These are phyloP conservation scores for Gypsophila paniculata DNA, from an alignment of 179 eudicot genomes.

Conservation along the genomic window DNA sequence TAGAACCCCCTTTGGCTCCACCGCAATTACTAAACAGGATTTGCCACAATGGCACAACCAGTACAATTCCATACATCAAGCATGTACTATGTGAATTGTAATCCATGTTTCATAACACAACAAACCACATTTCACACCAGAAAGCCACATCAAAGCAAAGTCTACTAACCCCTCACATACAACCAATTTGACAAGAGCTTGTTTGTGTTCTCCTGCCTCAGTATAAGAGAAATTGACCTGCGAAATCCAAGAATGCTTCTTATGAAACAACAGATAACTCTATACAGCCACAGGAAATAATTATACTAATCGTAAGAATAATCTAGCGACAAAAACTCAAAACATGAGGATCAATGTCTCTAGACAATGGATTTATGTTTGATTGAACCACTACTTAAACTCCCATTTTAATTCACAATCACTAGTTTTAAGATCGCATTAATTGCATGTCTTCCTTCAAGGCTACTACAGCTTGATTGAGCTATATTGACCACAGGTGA, in stretches of 20 bases:
- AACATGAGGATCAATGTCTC: neutral
- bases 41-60: constrained; percentile 7
- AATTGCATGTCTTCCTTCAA: no score
- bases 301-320: neutral
- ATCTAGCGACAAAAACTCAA: neutral
- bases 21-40: constrained; percentile 5
- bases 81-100: neutral
- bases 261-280: neutral
- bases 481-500: neutral
- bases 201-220: constrained; percentile 90
- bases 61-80: neutral
- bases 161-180: constrained; percentile 64
- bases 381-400: neutral
- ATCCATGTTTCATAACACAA: constrained; percentile 7
- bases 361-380: neutral
- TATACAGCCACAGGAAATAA: neutral
- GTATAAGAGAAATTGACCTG: constrained; percentile 85
- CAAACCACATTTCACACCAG: neutral
- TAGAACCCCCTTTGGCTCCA: neutral
- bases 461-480: no score
- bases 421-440: neutral
- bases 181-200: constrained; percentile 91
- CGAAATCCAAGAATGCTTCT: constrained; percentile 8
- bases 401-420: neutral
- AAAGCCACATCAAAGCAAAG: constrained; percentile 9